Percentiles rank a stretch among this genome's conserved stretches.
These are phyloP conservation scores for Larix kaempferi DNA, from an alignment of 75 land plant species.

Conservation along the genomic window DNA sequence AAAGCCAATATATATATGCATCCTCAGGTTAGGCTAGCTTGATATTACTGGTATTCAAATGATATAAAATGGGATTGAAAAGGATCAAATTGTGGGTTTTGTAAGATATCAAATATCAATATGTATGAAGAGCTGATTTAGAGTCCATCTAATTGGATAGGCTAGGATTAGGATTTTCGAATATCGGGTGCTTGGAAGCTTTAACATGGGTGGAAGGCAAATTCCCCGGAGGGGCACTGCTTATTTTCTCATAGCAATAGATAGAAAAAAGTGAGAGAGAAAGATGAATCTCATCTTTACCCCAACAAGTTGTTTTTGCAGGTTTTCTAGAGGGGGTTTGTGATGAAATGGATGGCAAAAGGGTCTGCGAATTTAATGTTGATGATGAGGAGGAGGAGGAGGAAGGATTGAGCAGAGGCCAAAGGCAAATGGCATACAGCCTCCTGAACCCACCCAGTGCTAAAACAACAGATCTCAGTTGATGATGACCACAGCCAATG, in stretches of 20 bases:
- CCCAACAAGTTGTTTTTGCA: conserved; percentile 29
- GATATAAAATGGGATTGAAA: not conserved
- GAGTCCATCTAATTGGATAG: not conserved
- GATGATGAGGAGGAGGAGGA: conserved; percentile 5
- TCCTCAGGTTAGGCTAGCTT: not conserved
- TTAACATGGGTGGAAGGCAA: not conserved
- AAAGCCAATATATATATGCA: not conserved
- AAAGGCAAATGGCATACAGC: conserved; percentile 45
- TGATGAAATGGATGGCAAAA: conserved; percentile 1
- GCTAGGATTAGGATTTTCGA: conserved; percentile 5
- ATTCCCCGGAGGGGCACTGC: not conserved
- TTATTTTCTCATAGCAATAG: conserved; percentile 61
- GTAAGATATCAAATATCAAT: not conserved
- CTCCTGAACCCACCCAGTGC: conserved; percentile 74
- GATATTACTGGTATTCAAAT: not conserved
- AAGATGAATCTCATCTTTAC: conserved; percentile 67
- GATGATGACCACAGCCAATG: conserved; percentile 36
- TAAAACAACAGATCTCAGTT: conserved; percentile 62
- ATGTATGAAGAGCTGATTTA: not conserved
- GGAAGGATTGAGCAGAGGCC: conserved; percentile 30
- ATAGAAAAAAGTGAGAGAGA: conserved; percentile 63
- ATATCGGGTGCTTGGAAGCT: conserved; percentile 9
- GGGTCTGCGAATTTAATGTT: not conserved
- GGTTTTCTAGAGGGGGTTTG: not conserved
- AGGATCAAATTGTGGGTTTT: not conserved